Base-by-base conservation (phyloP, 2,329 filamentous ascomycete genomes). In the Fusarium pseudonygamai region DNA sequence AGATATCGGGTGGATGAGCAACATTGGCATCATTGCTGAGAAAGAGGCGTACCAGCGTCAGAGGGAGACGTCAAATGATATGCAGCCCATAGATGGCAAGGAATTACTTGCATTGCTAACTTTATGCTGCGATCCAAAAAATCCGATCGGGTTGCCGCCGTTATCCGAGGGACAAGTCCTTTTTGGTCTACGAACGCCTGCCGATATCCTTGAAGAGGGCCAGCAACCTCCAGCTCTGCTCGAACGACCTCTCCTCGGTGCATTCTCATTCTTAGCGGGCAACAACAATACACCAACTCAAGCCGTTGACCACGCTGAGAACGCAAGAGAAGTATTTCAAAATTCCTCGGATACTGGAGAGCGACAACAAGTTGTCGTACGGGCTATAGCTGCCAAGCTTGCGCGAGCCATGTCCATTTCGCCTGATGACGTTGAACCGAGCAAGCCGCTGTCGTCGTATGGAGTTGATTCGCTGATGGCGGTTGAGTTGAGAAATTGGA, bases 401-500 rank as follows among this genome's bases (percentile, higher is more conserved):
- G 75, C 80, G 3, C 74, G 78, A 9, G 79, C 81, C 18, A 78
- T 85, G 64, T 69, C 75, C 28, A 78, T 83, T 3, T 59, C 78
- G 20, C 13, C 61, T 7, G 74, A 72, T 0, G 76, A 79, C 5
- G 59, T 80, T 2, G 78, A 78, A 7, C 22, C 64, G 3, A 67
- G 62, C 36, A 74, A 72, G 52, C 64, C 77, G 3, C 40, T 77
- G 2, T 73, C 71, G 10, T 58, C 64, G 0, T 78, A 78, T 14
- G 77, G 78, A 14, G 61, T 79, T 4, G 78, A 80, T 24, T 78
- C 82, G 2, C 79, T 86, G 1, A 80, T 86, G 34, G 84, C 84
- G 2, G 81, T 86, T 0, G 84, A 86, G 72, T 49, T 86, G 37
- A 73, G 84, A 5, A 83, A 83, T 39, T 85, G 84, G 84, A 72